These are phyloP conservation scores for Gymnopilus dilepis DNA, from an alignment of 768 basidiomycete genomes.

Conservation along the genomic window DNA sequence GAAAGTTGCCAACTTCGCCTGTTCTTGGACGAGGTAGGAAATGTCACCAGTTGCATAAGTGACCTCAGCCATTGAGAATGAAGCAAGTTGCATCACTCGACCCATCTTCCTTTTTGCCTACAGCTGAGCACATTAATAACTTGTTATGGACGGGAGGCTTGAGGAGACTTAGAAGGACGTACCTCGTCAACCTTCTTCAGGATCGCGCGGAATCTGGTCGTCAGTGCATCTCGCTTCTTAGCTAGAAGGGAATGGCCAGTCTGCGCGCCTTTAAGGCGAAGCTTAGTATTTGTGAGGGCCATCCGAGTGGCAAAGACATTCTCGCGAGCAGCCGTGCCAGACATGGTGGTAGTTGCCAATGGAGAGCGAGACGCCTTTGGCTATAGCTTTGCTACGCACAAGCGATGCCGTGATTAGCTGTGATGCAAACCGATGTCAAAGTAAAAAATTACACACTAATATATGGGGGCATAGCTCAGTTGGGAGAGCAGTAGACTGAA, in stretches of 20 bases:
- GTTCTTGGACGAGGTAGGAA: conserved; percentile 96
- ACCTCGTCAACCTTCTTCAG: conserved; percentile 98
- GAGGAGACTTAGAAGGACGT: conserved; percentile 21
- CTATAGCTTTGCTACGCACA: not conserved
- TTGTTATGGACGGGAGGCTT: not conserved
- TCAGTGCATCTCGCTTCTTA: conserved; percentile 97
- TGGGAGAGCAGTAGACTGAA: conserved; percentile 82
- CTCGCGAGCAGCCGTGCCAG: conserved; percentile 88
- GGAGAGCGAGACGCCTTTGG: not conserved
- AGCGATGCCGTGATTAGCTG: not conserved
- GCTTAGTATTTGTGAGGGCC: conserved; percentile 93
- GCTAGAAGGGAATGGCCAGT: conserved; percentile 95
- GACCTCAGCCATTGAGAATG: conserved; percentile 98
- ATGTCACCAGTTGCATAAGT: conserved; percentile 98
- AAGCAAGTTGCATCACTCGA: conserved; percentile 96
- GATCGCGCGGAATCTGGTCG: conserved; percentile 92
- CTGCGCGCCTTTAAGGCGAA: conserved; percentile 89
- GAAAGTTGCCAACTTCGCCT: conserved; percentile 90
- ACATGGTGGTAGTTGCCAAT: conserved; percentile 56
- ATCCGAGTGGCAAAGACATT: conserved; percentile 97
- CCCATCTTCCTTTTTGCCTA: conserved; percentile 99
- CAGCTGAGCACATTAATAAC: conserved; percentile 30
- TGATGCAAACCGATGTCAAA: not conserved
- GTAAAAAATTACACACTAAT: not conserved
- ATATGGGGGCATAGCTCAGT: conserved; percentile 69